Conservation (phyloP, 2,329 filamentous ascomycete species). For the Triangularia setosa region DNA sequence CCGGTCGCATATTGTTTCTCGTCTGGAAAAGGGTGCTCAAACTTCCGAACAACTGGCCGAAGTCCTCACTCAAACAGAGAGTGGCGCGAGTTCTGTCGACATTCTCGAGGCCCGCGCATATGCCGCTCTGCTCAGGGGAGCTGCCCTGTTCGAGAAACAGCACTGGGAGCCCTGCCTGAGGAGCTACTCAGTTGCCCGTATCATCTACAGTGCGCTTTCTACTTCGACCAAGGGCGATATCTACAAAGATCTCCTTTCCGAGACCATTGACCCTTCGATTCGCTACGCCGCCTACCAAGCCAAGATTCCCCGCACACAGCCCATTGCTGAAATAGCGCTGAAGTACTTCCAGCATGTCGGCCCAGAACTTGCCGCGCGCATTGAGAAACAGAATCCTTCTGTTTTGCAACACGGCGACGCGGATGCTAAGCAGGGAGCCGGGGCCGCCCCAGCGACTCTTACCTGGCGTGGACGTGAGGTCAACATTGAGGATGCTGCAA, state of each 20-base stretch:
- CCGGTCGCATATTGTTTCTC: constrained; percentile 83
- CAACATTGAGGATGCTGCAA: constrained; percentile 86
- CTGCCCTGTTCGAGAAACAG: constrained; percentile 80
- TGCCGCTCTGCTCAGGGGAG: constrained; percentile 68
- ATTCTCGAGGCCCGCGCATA: constrained; percentile 86
- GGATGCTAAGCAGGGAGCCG: constrained; percentile 47
- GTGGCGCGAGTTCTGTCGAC: constrained; percentile 65
- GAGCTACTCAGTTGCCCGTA: constrained; percentile 69
- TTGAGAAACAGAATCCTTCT: constrained; percentile 67
- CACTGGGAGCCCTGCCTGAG: constrained; percentile 76
- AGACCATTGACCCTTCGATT: constrained; percentile 88
- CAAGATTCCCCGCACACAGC: constrained; percentile 78
- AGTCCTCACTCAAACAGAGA: constrained; percentile 58
- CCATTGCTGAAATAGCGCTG: constrained; percentile 73
- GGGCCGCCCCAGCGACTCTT: constrained; percentile 63
- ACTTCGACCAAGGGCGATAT: constrained; percentile 64
- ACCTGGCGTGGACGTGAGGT: constrained; percentile 84
- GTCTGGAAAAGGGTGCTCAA: constrained; percentile 73
- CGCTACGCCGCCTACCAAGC: constrained; percentile 92
- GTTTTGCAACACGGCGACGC: constrained; percentile 57
- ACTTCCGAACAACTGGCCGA: constrained; percentile 65
- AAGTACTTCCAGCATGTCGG: constrained; percentile 71
- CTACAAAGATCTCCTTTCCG: constrained; percentile 79
- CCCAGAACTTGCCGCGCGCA: constrained; percentile 55
- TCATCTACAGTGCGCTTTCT: constrained; percentile 77